Evolutionary conservation across 2,329 filamentous ascomycete genomes (phyloP).

Genomic region (Neurospora crassa): DNA sequence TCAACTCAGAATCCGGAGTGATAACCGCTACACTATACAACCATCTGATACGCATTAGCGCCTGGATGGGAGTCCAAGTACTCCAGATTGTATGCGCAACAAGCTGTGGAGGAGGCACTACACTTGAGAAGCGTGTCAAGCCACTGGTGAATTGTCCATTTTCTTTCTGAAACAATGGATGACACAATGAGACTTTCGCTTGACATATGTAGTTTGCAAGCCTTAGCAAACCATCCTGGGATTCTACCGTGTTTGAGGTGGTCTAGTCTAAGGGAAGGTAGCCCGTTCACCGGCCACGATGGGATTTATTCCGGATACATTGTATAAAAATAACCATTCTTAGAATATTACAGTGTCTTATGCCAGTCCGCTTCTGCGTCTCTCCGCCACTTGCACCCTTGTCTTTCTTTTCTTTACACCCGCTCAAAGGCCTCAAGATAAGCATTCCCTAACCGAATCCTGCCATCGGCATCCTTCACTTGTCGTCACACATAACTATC

Average conservation of each 20-base stretch:
- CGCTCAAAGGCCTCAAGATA: neutral
- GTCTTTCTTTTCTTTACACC: neutral
- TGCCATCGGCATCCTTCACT: neutral
- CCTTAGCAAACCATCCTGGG: no score
- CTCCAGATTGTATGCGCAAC: neutral
- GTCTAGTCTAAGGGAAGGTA: no score
- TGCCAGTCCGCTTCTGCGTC: neutral
- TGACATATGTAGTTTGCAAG: no score
- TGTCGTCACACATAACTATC: neutral
- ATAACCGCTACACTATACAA: conserved; percentile 1
- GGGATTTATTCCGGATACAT: neutral
- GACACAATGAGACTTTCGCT: no score
- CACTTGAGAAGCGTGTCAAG: neutral
- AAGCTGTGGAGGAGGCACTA: neutral
- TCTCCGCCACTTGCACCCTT: neutral
- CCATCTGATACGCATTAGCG: neutral
- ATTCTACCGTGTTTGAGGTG: no score
- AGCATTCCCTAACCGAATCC: neutral
- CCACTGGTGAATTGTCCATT: neutral
- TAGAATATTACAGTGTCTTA: neutral
- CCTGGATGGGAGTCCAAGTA: neutral
- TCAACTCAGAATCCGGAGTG: neutral
- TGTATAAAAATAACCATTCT: neutral
- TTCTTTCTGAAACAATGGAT: no score
- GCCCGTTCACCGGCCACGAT: neutral